These are phyloP conservation scores for Hanseniaspora osmophila DNA, from an alignment of 805 yeast genomes.

Conservation along the genomic window DNA sequence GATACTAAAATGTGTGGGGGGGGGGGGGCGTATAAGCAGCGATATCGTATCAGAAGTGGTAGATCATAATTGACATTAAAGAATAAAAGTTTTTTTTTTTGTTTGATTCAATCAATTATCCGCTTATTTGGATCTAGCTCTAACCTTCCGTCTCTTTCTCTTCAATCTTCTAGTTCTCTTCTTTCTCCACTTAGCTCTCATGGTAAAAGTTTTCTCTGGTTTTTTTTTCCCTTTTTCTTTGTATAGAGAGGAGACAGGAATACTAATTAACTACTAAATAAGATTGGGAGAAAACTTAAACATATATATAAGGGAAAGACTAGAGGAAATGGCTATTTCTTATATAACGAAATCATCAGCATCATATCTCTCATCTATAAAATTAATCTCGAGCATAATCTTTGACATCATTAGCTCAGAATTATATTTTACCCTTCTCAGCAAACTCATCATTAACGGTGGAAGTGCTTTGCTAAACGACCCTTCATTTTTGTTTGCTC, in stretches of 20 bases:
- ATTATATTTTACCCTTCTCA: too few species aligned
- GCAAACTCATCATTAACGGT: too few species aligned
- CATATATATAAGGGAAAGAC: too few species aligned
- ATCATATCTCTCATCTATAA: too few species aligned
- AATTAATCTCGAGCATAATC: too few species aligned
- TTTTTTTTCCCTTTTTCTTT: conserved; percentile 6
- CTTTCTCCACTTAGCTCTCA: conserved; percentile 99
- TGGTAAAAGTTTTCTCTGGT: conserved; percentile 25
- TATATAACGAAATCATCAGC: too few species aligned
- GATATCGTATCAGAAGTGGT: neutral
- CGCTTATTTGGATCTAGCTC: conserved; percentile 98
- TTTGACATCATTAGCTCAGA: too few species aligned
- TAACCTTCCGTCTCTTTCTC: conserved; percentile 99
- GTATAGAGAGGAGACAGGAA: neutral
- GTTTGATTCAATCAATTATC: conserved; percentile 12
- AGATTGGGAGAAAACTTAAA: too few species aligned
- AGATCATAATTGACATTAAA: neutral
- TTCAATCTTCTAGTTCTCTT: conserved; percentile 99
- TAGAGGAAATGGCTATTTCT: too few species aligned
- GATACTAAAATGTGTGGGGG: neutral
- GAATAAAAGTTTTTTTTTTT: neutral
- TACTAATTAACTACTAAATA: neutral
- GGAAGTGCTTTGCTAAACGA: too few species aligned
- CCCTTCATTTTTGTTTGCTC: too few species aligned
- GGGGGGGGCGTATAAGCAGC: conserved; percentile 2